phyloP scores from a whole-genome alignment of 2,329 filamentous ascomycete species.

The Colletotrichum sidae region DNA sequence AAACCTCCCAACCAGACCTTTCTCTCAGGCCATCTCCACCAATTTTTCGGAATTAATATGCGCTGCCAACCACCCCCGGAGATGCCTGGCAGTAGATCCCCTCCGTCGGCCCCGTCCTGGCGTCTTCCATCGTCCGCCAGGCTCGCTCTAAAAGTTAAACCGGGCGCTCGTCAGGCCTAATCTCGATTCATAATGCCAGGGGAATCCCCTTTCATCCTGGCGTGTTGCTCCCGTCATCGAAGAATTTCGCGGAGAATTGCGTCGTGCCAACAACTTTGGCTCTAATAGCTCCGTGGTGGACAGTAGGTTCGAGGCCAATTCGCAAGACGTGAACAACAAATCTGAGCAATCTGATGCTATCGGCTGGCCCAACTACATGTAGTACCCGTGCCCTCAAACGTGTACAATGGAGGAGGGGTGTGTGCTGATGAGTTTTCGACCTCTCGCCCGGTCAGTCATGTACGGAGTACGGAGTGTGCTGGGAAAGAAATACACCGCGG shows the following conservation, averaged over 20 bases:
- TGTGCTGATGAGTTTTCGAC: slow-evolving; percentile 11
- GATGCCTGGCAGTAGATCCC: slow-evolving; percentile 27
- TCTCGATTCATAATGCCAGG: slow-evolving; percentile 31
- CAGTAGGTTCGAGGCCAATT: no score
- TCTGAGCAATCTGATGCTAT: slow-evolving; percentile 26
- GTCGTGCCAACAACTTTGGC: slow-evolving; percentile 8
- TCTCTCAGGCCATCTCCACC: slow-evolving; percentile 25
- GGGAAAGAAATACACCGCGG: neutral
- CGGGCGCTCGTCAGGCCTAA: slow-evolving; percentile 21
- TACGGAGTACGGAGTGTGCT: neutral
- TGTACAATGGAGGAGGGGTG: neutral
- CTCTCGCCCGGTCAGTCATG: neutral
- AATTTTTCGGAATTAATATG: slow-evolving; percentile 31
- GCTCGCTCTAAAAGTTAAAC: slow-evolving; percentile 27
- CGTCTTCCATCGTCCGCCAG: slow-evolving; percentile 8
- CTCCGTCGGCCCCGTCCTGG: slow-evolving; percentile 6
- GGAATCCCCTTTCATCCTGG: slow-evolving; percentile 30
- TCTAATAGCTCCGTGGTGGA: neutral
- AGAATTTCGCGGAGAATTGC: slow-evolving; percentile 8
- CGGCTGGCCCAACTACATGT: neutral
- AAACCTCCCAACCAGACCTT: slow-evolving; percentile 2
- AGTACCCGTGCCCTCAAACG: neutral
- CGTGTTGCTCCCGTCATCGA: slow-evolving; percentile 22
- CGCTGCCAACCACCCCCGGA: slow-evolving; percentile 12
- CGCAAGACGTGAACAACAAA: slow-evolving; percentile 1